Base-by-base conservation (phyloP, 495 filamentous ascomycete genomes). In the Haplographium delicatum region DNA sequence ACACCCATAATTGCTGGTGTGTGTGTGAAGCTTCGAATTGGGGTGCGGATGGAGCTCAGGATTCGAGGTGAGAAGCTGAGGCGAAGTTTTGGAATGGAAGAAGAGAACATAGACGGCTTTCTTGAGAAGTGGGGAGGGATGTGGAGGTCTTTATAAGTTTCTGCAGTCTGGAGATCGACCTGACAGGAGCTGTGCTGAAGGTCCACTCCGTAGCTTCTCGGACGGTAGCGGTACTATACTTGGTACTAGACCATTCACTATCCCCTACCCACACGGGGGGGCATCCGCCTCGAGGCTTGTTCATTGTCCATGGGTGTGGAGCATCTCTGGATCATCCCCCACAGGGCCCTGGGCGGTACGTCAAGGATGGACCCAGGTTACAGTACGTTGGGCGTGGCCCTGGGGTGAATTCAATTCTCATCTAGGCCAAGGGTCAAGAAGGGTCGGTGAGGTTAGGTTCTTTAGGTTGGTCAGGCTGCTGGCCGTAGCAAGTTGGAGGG, bases 1-100 rank as follows among this genome's bases (percentile, higher is more conserved):
- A 78, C 74, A 47, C 70, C 73, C 76, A 80, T 79, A 51, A 49
- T 66, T 55, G 49, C 53, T 31, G 50, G 13, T 24, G 59, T 59
- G 39, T 20, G 23, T 27, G 58, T 54, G 50, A 62, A 61, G 47
- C 28, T 47, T 19, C 53, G 52, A n/a, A n/a, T 24, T 19, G 50
- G 22, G 19, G 35, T 10, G 35, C 31, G 34, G 7, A 31, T 33
- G 22, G 18, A 18, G 46, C 15, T 31, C n/a, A 37, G 38, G 19
- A 51, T 20, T 47, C 7, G 53, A 24, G 53, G 16, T 10, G 16
- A 5, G 20, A 44, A 38, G 34, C 7, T 38, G n/a, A n/a, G 34
- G 43, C 46, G 47, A 0, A 30, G 42, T 5, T 19, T 28, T 2
- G 42, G 23, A 16, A 44, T 30, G 20, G 39, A 25, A n/a, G n/a